phyloP scores from a whole-genome alignment of 169 alveolate species.

The Plasmodium malariae region DNA sequence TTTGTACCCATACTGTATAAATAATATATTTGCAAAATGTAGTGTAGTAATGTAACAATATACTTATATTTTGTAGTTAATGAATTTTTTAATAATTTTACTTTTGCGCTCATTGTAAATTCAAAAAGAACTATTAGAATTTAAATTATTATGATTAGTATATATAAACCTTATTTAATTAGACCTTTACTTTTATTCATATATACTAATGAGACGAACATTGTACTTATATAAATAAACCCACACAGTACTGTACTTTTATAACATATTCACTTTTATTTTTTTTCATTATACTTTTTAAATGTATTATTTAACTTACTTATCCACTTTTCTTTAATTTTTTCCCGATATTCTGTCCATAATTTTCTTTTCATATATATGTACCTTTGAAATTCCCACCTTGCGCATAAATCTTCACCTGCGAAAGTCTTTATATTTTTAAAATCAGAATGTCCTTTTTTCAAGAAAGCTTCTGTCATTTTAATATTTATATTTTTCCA shows the following conservation, averaged over 20 bases:
- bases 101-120: not conserved
- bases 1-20: not conserved
- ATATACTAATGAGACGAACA: not conserved
- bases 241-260: not conserved
- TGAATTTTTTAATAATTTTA: not conserved
- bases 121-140: not conserved
- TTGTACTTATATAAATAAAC: not conserved
- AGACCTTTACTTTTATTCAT: not conserved
- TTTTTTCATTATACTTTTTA: slow-evolving; percentile 8
- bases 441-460: slow-evolving; percentile 11
- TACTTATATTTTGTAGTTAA: not conserved
- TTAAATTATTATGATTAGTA: not conserved
- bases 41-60: no score
- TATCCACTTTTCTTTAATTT: slow-evolving; percentile 16
- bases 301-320: slow-evolving; percentile 1
- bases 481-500: slow-evolving; percentile 22
- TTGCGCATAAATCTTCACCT: slow-evolving; percentile 16
- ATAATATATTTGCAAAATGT: not conserved
- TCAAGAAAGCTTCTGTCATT: slow-evolving; percentile 7
- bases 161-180: not conserved
- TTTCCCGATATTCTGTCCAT: slow-evolving; percentile 20
- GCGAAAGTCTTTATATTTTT: slow-evolving; percentile 23
- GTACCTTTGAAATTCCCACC: slow-evolving; percentile 36
- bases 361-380: slow-evolving; percentile 13
- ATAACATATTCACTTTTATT: not conserved